Evolutionary conservation across 495 filamentous ascomycete genomes (phyloP).

Genomic region (Letharia columbiana): DNA sequence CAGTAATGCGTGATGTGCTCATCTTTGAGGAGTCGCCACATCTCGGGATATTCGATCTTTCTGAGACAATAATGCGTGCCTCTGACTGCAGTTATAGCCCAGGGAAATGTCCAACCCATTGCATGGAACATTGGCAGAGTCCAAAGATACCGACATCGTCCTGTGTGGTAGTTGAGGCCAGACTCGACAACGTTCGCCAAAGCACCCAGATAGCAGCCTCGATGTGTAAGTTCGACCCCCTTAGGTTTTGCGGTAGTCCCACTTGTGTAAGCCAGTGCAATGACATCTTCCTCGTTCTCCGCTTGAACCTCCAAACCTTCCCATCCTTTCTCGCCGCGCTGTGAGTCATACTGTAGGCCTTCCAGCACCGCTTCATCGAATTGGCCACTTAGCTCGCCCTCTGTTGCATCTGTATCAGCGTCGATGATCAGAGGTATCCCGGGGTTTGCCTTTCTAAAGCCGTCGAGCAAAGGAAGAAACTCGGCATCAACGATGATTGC

Average conservation of each 20-base stretch:
- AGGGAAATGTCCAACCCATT: constrained; percentile 78
- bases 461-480: constrained; percentile 58
- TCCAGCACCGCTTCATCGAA: constrained; percentile 81
- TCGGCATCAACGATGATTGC: constrained; percentile 82
- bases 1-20: constrained; percentile 90
- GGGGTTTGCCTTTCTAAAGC: constrained; percentile 50
- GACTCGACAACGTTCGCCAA: constrained; percentile 84
- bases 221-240: constrained; percentile 86
- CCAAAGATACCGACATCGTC: constrained; percentile 78
- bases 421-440: constrained; percentile 66
- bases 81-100: constrained; percentile 83
- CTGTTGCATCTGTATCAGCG: constrained; percentile 70
- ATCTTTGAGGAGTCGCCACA: constrained; percentile 78
- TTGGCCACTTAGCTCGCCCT: constrained; percentile 64
- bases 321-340: constrained; percentile 63
- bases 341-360: constrained; percentile 60
- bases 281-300: constrained; percentile 63
- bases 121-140: constrained; percentile 97
- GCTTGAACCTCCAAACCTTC: constrained; percentile 58
- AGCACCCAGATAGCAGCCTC: constrained; percentile 76
- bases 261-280: constrained; percentile 86
- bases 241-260: constrained; percentile 91
- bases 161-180: constrained; percentile 60
- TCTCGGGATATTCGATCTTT: constrained; percentile 88
- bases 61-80: constrained; percentile 92